Evolutionary conservation across 345 rosid genomes (phyloP), one percentile per base, ranked within the genome.

Genomic region (Eucalyptus urophylla): DNA sequence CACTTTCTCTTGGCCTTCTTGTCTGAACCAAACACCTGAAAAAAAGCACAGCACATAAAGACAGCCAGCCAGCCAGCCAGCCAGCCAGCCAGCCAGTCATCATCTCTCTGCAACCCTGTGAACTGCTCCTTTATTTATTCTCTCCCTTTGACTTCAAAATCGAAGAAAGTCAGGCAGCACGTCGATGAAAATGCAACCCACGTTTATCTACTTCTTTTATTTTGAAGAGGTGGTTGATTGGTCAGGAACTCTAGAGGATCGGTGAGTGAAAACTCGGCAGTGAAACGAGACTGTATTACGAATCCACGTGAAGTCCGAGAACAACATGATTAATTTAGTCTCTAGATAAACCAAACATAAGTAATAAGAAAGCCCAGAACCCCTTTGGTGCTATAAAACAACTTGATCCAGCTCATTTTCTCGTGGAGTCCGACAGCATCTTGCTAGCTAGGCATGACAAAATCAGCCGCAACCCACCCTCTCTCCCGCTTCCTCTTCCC

Each of bases 281-380:
- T 9, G 4, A 33, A 69, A 69, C 22, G 80, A 69, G 12, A 33
- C 0, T 65, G 19, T 65, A 14, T 14, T n/a, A n/a, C 13, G 72
- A n/a, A 14, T 4, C 4, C 37, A n/a, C 19, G 3, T 4, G 11
- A 53, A 8, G 11, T 21, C 19, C 19, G 21, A n/a, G 37, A 65
- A 65, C 10, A 15, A 1, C 3, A 17, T 5, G 80, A 69, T 33
- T 69, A 33, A 16, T 67, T n/a, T 31, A 15, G 21, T n/a, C 40
- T 6, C 0, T 27, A 27, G 31, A 27, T 25, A 27, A 60, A 60
- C 31, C 16, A 29, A 62, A 29, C 0, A 14, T 6, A 29, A 29
- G 72, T 62, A 29, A 62, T 0, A 62, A 62, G 37, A 29, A 29
- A 65, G 37, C 19, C 25, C 1, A 5, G 33, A 33, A 10, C 4